A percentile compares a stretch with the other conserved stretches of the same genome.
These are phyloP conservation scores for Lasiodiplodia sp. DNA, from an alignment of 2,329 filamentous ascomycete species.

Conservation along the genomic window DNA sequence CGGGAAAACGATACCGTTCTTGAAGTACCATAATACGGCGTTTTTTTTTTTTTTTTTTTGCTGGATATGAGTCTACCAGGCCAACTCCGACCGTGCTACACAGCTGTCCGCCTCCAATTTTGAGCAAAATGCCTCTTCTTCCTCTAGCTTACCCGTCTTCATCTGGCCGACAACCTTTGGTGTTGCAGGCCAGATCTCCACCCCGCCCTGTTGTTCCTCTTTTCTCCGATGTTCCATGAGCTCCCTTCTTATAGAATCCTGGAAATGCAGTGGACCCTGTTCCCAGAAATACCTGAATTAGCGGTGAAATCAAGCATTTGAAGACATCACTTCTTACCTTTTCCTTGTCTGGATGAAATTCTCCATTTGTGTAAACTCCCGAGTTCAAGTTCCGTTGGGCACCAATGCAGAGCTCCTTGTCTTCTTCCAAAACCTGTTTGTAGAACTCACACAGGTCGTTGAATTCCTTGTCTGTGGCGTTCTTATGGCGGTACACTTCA, in stretches of 20 bases:
- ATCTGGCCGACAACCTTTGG: conserved; percentile 36
- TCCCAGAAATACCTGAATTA: background rate
- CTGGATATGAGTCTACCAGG: conserved; percentile 32
- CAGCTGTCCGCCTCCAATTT: conserved; percentile 23
- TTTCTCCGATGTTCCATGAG: conserved; percentile 56
- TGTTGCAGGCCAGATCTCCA: conserved; percentile 62
- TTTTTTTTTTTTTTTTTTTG: too few relatives aligned
- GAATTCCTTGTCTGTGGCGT: conserved; percentile 66
- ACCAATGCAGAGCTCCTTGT: conserved; percentile 67
- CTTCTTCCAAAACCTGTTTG: conserved; percentile 69
- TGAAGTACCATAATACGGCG: too few relatives aligned
- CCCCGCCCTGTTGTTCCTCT: conserved; percentile 53
- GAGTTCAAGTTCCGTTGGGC: conserved; percentile 68
- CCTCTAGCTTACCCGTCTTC: conserved; percentile 18
- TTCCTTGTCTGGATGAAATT: conserved; percentile 68
- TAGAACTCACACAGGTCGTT: conserved; percentile 65
- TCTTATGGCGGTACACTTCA: conserved; percentile 68
- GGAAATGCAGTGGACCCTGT: conserved; percentile 61
- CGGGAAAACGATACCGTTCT: too few relatives aligned
- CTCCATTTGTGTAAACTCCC: conserved; percentile 68
- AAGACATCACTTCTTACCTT: conserved; percentile 46
- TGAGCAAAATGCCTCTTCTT: conserved; percentile 29
- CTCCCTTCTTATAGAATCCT: conserved; percentile 58
- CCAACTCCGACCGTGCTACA: conserved; percentile 30
- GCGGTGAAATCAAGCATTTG: background rate